Evolutionary conservation across 768 basidiomycete genomes (phyloP), one percentile per base, ranked within the genome.

Genomic region (Trametes maxima): DNA sequence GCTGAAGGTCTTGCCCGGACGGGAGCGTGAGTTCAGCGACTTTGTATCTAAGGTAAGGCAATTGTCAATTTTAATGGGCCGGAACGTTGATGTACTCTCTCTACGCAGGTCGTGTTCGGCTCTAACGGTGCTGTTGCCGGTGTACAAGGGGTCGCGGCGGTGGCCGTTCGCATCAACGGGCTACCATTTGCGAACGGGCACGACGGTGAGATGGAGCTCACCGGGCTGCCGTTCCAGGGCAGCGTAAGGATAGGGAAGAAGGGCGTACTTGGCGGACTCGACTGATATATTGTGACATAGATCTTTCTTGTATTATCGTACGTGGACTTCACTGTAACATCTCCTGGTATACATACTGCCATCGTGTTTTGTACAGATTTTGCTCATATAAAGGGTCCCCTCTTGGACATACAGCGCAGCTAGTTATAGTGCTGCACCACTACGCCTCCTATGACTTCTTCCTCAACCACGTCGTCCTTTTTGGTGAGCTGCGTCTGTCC

Each of bases 1-100:
- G 13, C 74, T 94, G 33, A 76, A 91, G 58, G 88, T 94, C 11
- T 76, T 94, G 0, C 90, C 91, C 0, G 90, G 92, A 6, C 81
- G 92, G 44, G 82, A 92, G 71, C 84, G 80, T 62, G 83, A 89
- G 67, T 92, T 94, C 64, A 85, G 87, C 61, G 78, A 80, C 55
- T 94, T 94, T 62, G 83, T 94, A 16, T 75, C 80, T 64, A 94
- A 94, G 85, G 91, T 90, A 39, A 22, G 70, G 24, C 10, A 35
- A 2, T n/a, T 40, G 8, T 17, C 8, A 42, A 11, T 10, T 13
- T 14, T 2, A 12, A 33, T 28, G 61, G 39, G 11, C 36, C 5
- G 19, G 42, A n/a, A 61, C 40, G 67, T 49, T 55, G 36, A 50
- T 50, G 11, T 51, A 3, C n/a, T 2, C 46, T 51, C 13, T n/a